These are phyloP conservation scores for Haplosporangium gracile DNA, from an alignment of 192 early-diverging fungal species.

Conservation along the genomic window DNA sequence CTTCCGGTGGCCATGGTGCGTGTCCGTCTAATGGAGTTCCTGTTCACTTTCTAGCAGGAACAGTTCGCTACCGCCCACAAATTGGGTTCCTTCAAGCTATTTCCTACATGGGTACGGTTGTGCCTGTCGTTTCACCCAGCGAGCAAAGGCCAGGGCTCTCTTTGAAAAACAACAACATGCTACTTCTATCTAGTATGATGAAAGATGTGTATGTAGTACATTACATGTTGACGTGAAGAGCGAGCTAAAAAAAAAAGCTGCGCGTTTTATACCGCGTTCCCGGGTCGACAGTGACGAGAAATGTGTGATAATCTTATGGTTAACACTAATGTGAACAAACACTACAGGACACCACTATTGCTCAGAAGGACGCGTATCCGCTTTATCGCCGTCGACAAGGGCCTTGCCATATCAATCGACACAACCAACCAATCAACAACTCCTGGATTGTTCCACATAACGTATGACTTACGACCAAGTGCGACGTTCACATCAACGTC, in stretches of 20 bases:
- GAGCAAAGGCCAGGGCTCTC: neutral
- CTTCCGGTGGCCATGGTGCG: neutral
- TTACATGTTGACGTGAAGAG: no score
- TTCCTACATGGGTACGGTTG: neutral
- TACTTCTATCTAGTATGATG: no score
- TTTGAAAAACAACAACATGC: neutral
- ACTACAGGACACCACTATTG: no score
- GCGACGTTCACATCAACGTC: constrained; percentile 48
- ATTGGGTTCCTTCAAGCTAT: neutral
- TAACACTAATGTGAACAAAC: no score
- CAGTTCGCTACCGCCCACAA: neutral
- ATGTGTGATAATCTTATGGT: no score
- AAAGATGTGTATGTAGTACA: no score
- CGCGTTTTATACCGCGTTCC: no score
- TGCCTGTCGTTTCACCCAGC: neutral
- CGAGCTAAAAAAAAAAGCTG: no score
- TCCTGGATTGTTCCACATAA: constrained; percentile 42
- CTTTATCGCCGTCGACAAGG: constrained; percentile 13
- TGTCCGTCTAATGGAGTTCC: neutral
- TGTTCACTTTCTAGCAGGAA: neutral
- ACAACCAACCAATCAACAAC: constrained; percentile 16
- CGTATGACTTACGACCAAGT: constrained; percentile 26
- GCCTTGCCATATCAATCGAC: no score
- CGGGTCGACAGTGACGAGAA: no score
- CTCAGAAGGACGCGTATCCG: constrained; percentile 23